Evolutionary conservation across 805 yeast species (phyloP), one percentile per base, ranked within the genome.

Genomic region (Wickerhamomyces canadensis): DNA sequence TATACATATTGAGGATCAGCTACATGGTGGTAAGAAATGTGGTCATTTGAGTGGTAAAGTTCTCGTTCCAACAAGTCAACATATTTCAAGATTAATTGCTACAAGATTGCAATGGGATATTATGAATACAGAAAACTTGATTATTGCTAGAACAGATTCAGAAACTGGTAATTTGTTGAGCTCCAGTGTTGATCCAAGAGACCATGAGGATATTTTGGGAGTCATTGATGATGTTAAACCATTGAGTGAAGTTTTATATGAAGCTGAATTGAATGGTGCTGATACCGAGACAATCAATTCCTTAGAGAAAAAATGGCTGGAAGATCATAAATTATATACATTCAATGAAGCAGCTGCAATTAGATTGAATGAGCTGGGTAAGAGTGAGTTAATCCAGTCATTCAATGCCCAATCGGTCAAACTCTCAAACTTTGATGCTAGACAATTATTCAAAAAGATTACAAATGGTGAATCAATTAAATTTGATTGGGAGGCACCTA

Each of bases 11-110:
- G 84, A 78, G 44, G 84, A 78, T 52, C 80, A 77, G 52, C 58
- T 77, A 28, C 80, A 74, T 41, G 84, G 84, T 27, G 78, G 81
- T 31, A 78, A 78, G 59, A 72, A 76, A 50, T 78, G 82, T 57
- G 82, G 83, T 6, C 82, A 78, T 52, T 51, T 76, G 24, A 72
- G 77, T 21, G 84, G 84, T 4, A 76, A 78, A 40, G 79, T 76
- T 2, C 47, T 77, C 16, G 83, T 78, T 6, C 82, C 84, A 10
- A 69, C 78, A 2, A 64, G 74, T 2, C 72, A 76, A 15, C 81
- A 76, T 40, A 53, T 78, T 17, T 60, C 76, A 30, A 58, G 84
- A 34, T 54, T 77, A 27, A 54, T 72, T 26, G 80, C 83, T 5
- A 69, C 80, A 1, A 64, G 84, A 47, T 58, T 77, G 48, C 84